phyloP scores from a whole-genome alignment of 1,284 basidiomycete genomes.

The Tylopilus sp. region DNA sequence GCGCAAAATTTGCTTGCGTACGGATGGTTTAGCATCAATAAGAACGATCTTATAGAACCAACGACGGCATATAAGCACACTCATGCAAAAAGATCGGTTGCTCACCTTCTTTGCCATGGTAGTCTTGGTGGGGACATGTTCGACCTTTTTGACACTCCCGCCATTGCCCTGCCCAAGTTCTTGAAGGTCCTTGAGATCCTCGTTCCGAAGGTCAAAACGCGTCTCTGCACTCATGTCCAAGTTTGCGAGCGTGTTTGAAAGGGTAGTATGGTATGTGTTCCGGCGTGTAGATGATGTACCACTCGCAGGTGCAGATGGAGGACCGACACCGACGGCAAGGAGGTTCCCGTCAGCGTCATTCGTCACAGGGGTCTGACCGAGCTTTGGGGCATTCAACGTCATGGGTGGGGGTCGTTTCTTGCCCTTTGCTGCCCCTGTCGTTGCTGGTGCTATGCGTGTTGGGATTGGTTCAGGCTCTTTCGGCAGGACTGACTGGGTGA shows the following conservation, averaged over 20 bases:
- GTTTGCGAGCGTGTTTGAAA: conserved; percentile 71
- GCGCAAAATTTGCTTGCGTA: conserved; percentile 97
- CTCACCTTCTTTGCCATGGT: conserved; percentile 95
- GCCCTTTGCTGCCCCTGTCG: conserved; percentile 34
- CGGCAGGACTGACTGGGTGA: conserved; percentile 43
- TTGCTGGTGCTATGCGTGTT: conserved; percentile 35
- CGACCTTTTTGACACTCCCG: conserved; percentile 94
- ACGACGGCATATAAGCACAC: background rate
- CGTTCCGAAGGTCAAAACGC: conserved; percentile 73
- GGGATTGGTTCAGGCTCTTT: conserved; percentile 39
- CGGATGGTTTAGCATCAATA: conserved; percentile 94
- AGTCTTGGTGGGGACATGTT: conserved; percentile 84
- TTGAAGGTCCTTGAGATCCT: conserved; percentile 78
- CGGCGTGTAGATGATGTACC: conserved; percentile 43
- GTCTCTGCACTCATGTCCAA: conserved; percentile 73
- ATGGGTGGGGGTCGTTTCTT: conserved; percentile 66
- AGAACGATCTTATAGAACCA: conserved; percentile 76
- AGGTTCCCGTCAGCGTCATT: conserved; percentile 38
- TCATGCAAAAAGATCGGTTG: conserved; percentile 7
- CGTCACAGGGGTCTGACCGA: conserved; percentile 42
- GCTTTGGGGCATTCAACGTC: conserved; percentile 46
- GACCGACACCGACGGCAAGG: conserved; percentile 36
- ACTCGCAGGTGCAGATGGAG: conserved; percentile 39
- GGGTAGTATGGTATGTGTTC: conserved; percentile 65
- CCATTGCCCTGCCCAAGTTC: conserved; percentile 98